A percentile compares a stretch with the other conserved stretches of the same genome.
phyloP scores from a whole-genome alignment of 305 asterid species.

The Fraxinus baroniana region DNA sequence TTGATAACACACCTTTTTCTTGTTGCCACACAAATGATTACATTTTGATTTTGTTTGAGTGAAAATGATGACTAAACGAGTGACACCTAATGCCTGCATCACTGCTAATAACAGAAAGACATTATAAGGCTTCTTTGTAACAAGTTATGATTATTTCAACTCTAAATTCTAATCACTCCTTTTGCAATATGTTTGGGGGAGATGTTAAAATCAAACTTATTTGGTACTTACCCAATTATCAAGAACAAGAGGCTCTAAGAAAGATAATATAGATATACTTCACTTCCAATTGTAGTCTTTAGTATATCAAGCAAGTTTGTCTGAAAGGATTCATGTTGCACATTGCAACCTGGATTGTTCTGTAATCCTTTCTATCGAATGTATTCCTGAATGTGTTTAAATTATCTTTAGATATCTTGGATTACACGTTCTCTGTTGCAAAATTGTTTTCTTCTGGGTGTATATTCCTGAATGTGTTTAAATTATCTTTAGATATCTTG shows the following conservation, averaged over 20 bases:
- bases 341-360: slow-evolving; percentile 14
- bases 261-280: neutral
- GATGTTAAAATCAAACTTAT: neutral
- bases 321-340: neutral
- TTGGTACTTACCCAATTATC: neutral
- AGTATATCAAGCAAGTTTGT: neutral
- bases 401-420: slow-evolving; percentile 11
- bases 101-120: neutral
- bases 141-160: neutral
- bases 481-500: slow-evolving; percentile 10
- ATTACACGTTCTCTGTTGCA: slow-evolving; percentile 1
- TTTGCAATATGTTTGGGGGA: neutral
- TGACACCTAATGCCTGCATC: neutral
- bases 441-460: too few relatives aligned
- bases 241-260: neutral
- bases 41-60: neutral
- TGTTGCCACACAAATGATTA: neutral
- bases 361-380: neutral
- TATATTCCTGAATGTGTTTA: slow-evolving; percentile 18
- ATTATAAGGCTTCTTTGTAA: neutral
- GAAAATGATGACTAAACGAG: neutral
- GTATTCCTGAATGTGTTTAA: slow-evolving; percentile 19
- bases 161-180: neutral
- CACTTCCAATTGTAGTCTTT: neutral
- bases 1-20: neutral